Base-by-base conservation (phyloP, 768 basidiomycete genomes). In the Coprinopsis cinerea region DNA sequence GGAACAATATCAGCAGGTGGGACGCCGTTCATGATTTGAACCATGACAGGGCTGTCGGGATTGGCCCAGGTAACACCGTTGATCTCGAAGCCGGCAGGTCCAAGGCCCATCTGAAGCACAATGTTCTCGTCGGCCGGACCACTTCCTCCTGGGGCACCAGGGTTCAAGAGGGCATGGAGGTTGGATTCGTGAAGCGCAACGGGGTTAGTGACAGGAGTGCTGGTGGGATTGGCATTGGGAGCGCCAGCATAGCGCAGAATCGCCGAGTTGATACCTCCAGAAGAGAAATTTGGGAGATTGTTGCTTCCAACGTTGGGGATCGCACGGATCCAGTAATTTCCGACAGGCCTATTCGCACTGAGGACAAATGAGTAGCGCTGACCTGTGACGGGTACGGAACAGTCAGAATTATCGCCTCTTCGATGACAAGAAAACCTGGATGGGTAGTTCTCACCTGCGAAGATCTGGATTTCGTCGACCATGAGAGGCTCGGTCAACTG, bases 1-100 rank as follows among this genome's bases (percentile, higher is more conserved):
- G 73, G 67, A 3, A 74, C 64, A 14, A 79, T 54, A 18, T 72
- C 0, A 74, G 67, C 4, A 51, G 55, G 15, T 60, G 59, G 2
- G 67, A 45, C 65, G 13, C 76, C 76, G 46, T 70, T 76, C 36
- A 79, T 54, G 35, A 79, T 75, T 54, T 79, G 76, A 14, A 79
- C 66, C 7, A 81, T 62, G 2, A 77, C 74, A 0, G 78, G 77
- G 0, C 68, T 66, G 17, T 60, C 66, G 0, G 77, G 75, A 10
- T 36, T 41, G 24, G 34, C 20, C 18, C 44, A 56, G 18, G 32
- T 24, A 5, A 28, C 32, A 30, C 45, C 48, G 44, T 59, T 55
- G 32, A 59, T 53, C 15, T 48, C 48, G 28, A 53, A 59, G 10
- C 39, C 23, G 17, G 26, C 32, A 3, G n/a, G 3, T 7, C 57